A percentile compares a stretch with the other conserved stretches of the same genome.
Evolutionary conservation across 805 yeast species (phyloP).

Genomic region (Grigorovia jiainica): DNA sequence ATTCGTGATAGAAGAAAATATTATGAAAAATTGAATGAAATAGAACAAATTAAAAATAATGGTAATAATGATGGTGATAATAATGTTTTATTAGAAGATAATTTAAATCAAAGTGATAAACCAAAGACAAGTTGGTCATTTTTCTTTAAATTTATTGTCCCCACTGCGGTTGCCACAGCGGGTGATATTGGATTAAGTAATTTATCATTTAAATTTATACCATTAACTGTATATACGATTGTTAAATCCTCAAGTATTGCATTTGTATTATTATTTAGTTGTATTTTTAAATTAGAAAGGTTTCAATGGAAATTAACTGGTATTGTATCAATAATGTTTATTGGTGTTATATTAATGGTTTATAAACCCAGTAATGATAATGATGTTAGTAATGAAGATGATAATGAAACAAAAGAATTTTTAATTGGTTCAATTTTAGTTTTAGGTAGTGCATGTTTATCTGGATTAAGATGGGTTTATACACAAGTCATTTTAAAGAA

Average conservation of each 20-base stretch:
- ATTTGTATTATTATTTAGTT: slow-evolving; percentile 83
- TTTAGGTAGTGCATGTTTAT: slow-evolving; percentile 64
- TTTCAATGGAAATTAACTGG: slow-evolving; percentile 57
- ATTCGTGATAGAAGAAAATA: slow-evolving; percentile 6
- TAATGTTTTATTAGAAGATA: not conserved
- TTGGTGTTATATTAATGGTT: slow-evolving; percentile 86
- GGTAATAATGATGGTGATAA: not conserved
- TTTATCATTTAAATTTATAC: slow-evolving; percentile 66
- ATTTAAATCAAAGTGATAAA: not conserved
- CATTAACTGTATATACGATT: slow-evolving; percentile 84
- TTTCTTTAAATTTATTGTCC: slow-evolving; percentile 51
- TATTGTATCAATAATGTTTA: slow-evolving; percentile 70
- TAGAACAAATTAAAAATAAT: not conserved
- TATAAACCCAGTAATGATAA: slow-evolving; percentile 32
- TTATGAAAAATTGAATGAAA: not conserved
- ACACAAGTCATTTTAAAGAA: slow-evolving; percentile 72
- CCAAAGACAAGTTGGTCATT: slow-evolving; percentile 22
- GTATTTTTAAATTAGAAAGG: slow-evolving; percentile 66
- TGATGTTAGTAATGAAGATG: slow-evolving; percentile 5
- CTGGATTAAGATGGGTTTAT: slow-evolving; percentile 92
- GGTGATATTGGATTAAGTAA: slow-evolving; percentile 94
- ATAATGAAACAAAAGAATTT: slow-evolving; percentile 7
- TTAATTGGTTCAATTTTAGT: slow-evolving; percentile 64
- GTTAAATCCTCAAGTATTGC: slow-evolving; percentile 81
- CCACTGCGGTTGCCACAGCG: slow-evolving; percentile 81